Base-by-base conservation (phyloP, 2,329 filamentous ascomycete genomes). In the Colletotrichum neosansevieriae region DNA sequence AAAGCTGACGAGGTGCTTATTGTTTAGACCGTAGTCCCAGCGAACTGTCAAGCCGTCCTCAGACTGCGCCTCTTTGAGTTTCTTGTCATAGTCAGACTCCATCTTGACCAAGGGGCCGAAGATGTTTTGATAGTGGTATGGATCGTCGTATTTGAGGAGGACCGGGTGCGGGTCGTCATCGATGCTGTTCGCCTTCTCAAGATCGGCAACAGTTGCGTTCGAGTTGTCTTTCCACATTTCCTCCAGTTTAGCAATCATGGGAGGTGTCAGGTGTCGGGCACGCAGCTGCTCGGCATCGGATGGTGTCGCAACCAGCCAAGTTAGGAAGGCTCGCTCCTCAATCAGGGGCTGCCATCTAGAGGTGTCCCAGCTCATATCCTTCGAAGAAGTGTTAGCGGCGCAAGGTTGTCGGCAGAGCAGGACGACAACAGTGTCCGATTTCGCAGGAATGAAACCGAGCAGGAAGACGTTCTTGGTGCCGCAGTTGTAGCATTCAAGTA, bases 301-400 rank as follows among this genome's bases (percentile, higher is more conserved):
- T 1, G 96, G 96, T 10, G 92, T 86, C 51, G 90, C 89, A 7
- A 99, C 95, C 24, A 99, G 92, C 96, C 96, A 99, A 44, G 92
- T 88, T 42, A 99, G 82, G 78, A 99, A 99, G 15, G 94, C 96
- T 57, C 96, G 93, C 76, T 99, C 96, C 79, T 98, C 94, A 72
- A 99, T 98, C 67, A 99, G 85, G 12, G 96, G 96, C 78, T 98
- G 94, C 96, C 96, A 99, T 77, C 94, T 90, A 29, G 95, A 97
- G 6, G 94, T 97, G 79, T 99, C 96, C 96, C 96, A 99, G 79
- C 96, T 99, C 94, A 99, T 98, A 76, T 99, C 96, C 81, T 99
- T 99, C 72, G 94, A 95, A 38, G 96, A 98, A 1, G 94, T 92
- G 82, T 93, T 95, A 32, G 96, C 92, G 38, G 95, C 96, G 79